Percentiles rank a stretch among this genome's conserved stretches.
These are phyloP conservation scores for Naganishia kalamii DNA, from an alignment of 768 basidiomycete genomes.

Conservation along the genomic window DNA sequence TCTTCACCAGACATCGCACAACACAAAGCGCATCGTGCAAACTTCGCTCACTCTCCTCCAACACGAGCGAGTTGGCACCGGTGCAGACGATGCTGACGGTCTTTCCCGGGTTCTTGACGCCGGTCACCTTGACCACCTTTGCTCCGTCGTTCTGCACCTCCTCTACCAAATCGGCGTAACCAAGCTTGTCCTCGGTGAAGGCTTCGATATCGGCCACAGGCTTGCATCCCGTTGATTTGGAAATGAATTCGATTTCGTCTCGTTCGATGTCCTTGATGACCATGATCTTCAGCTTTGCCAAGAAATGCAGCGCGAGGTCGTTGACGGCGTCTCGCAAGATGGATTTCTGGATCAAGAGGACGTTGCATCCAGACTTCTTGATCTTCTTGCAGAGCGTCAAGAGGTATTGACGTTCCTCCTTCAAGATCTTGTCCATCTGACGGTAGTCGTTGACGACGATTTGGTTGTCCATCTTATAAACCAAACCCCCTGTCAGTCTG, in stretches of 20 bases:
- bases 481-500: too few species aligned
- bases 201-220: slow-evolving; percentile 96
- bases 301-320: slow-evolving; percentile 92
- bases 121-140: slow-evolving; percentile 89
- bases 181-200: slow-evolving; percentile 96
- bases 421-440: slow-evolving; percentile 99
- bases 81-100: slow-evolving; percentile 94
- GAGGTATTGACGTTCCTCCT: slow-evolving; percentile 95
- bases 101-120: slow-evolving; percentile 86
- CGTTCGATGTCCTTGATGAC: slow-evolving; percentile 96
- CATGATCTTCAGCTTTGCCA: slow-evolving; percentile 91
- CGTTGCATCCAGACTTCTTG: slow-evolving; percentile 99
- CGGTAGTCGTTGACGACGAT: slow-evolving; percentile 99
- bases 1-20: slow-evolving; percentile 95
- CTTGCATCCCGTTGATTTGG: slow-evolving; percentile 88
- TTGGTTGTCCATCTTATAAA: slow-evolving; percentile 99
- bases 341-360: slow-evolving; percentile 97
- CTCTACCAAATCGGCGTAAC: slow-evolving; percentile 90
- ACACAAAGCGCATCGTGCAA: slow-evolving; percentile 98
- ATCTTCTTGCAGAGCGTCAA: slow-evolving; percentile 98
- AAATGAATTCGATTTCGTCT: slow-evolving; percentile 95
- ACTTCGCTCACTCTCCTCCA: slow-evolving; percentile 95
- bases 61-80: slow-evolving; percentile 82
- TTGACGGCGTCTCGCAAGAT: slow-evolving; percentile 99
- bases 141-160: slow-evolving; percentile 73